Percentiles rank a stretch among this genome's conserved stretches.
phyloP scores from a whole-genome alignment of 768 basidiomycete genomes.

The Amanita pallidorosea region DNA sequence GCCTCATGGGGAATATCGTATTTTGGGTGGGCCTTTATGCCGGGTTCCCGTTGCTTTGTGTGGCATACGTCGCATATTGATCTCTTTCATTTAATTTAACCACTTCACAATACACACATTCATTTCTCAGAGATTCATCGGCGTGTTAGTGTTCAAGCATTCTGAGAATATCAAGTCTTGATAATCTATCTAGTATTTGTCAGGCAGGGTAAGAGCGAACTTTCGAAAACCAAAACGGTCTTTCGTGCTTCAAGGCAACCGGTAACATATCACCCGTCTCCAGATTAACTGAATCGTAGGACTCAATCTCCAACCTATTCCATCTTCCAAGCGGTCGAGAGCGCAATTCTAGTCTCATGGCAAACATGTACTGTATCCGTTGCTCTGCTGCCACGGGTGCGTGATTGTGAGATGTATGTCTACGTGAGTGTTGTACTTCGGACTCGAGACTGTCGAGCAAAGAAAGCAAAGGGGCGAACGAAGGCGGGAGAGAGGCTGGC shows the following conservation, averaged over 20 bases:
- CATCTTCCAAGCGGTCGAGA: constrained; percentile 79
- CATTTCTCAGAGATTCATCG: neutral
- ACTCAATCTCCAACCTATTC: constrained; percentile 68
- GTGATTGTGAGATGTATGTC: neutral
- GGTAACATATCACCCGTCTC: constrained; percentile 63
- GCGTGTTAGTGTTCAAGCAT: no score
- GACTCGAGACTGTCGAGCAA: neutral
- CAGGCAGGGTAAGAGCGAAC: constrained; percentile 49
- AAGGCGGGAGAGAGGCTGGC: constrained; percentile 8
- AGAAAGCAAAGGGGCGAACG: neutral
- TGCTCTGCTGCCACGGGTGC: constrained; percentile 8
- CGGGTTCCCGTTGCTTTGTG: constrained; percentile 90
- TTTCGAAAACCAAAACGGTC: constrained; percentile 93
- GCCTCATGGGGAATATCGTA: constrained; percentile 70
- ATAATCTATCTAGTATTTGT: neutral
- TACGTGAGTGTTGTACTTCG: constrained; percentile 2
- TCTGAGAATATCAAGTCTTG: neutral
- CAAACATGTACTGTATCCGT: constrained; percentile 50
- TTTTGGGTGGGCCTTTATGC: constrained; percentile 93
- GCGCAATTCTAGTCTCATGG: constrained; percentile 59
- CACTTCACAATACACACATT: neutral
- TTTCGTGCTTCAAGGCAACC: constrained; percentile 69
- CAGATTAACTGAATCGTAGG: constrained; percentile 70
- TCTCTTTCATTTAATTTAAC: no score
- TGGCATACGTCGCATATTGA: constrained; percentile 43